These are phyloP conservation scores for Moringa oleifera DNA, from an alignment of 345 rosid species.

Conservation along the genomic window DNA sequence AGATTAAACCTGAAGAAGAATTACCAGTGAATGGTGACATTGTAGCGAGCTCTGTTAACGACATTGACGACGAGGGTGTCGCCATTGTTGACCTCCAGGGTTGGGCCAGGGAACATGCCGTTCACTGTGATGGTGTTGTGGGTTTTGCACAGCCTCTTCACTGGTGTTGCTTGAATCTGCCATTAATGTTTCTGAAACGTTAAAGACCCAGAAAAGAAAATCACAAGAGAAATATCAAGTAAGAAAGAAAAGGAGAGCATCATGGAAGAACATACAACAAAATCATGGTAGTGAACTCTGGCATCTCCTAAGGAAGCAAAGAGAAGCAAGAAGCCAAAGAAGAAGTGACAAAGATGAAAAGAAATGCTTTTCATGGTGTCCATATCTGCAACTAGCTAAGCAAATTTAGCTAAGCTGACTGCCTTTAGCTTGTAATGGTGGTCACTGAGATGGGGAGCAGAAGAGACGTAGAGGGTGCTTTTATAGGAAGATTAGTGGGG, in stretches of 20 bases:
- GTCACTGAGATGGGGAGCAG: slow-evolving; percentile 7
- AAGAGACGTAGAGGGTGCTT: slow-evolving; percentile 15
- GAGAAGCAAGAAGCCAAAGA: slow-evolving; percentile 22
- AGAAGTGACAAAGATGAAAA: too few relatives aligned
- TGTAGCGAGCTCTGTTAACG: slow-evolving; percentile 56
- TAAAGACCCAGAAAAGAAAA: not conserved
- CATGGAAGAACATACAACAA: slow-evolving; percentile 50
- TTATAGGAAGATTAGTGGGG: slow-evolving; percentile 24
- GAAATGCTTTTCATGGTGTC: too few relatives aligned
- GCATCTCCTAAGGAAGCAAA: slow-evolving; percentile 37
- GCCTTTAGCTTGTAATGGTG: too few relatives aligned
- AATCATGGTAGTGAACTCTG: slow-evolving; percentile 55
- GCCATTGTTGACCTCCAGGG: slow-evolving; percentile 64
- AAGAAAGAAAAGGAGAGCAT: not conserved
- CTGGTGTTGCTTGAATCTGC: slow-evolving; percentile 76
- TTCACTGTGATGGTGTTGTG: slow-evolving; percentile 75
- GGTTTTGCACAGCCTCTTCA: slow-evolving; percentile 93
- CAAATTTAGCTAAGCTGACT: too few relatives aligned
- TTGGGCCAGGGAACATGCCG: slow-evolving; percentile 95
- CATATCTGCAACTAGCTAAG: too few relatives aligned
- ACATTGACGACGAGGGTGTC: slow-evolving; percentile 71
- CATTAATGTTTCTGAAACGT: too few relatives aligned
- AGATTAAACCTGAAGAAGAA: too few relatives aligned
- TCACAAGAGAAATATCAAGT: not conserved
- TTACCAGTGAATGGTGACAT: slow-evolving; percentile 86